phyloP scores from a whole-genome alignment of 495 filamentous ascomycete species.

The Hypomontagnella submonticulosa region DNA sequence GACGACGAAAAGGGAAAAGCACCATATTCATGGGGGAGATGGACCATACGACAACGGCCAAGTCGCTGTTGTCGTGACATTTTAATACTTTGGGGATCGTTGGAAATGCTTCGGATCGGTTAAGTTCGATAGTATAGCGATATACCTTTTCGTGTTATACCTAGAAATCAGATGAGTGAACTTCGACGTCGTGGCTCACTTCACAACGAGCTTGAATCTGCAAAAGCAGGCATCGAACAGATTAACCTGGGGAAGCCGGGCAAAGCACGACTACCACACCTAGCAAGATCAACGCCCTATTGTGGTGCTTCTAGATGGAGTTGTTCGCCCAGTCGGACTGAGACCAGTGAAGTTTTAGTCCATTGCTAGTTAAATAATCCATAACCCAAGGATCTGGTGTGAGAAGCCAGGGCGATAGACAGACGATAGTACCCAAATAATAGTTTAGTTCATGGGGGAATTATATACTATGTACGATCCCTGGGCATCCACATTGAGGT shows the following conservation, averaged over 20 bases:
- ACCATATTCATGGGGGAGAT: conserved; percentile 31
- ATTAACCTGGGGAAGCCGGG: conserved; percentile 6
- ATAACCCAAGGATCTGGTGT: conserved; percentile 8
- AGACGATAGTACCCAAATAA: not conserved
- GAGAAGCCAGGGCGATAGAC: conserved; percentile 7
- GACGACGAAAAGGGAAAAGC: conserved; percentile 41
- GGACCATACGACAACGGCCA: conserved; percentile 40
- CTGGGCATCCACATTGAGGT: conserved; percentile 11
- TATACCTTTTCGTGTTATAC: conserved; percentile 12
- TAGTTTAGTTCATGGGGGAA: conserved; percentile 11
- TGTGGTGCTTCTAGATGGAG: conserved; percentile 1
- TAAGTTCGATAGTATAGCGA: conserved; percentile 19
- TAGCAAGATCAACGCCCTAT: conserved; percentile 5
- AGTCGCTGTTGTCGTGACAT: conserved; percentile 25
- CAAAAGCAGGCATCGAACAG: conserved; percentile 5
- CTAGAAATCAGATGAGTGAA: conserved; percentile 28
- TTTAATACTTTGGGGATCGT: conserved; percentile 15
- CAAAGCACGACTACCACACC: conserved; percentile 13
- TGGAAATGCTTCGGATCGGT: conserved; percentile 18
- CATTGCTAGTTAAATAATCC: not conserved
- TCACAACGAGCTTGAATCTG: conserved; percentile 13
- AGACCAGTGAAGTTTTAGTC: conserved; percentile 17
- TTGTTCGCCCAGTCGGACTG: conserved; percentile 26
- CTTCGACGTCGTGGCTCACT: conserved; percentile 30
- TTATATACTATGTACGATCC: not conserved